phyloP scores from a whole-genome alignment of 805 yeast genomes.

The Lipomyces spencermartinsiae region DNA sequence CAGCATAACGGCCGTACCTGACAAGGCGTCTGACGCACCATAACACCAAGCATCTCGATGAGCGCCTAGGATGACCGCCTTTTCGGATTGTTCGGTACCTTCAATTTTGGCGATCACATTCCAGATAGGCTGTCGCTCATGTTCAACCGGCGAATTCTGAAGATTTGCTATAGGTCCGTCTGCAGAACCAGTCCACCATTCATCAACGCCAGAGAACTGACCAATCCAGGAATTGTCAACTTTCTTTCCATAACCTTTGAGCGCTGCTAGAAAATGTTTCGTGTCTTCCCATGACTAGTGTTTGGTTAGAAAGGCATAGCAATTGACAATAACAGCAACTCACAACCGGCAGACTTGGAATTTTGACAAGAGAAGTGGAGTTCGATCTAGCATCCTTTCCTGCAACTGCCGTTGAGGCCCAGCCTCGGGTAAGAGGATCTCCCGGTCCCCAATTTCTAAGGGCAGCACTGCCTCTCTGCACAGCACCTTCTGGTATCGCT shows the following conservation, averaged over 20 bases:
- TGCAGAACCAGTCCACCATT: conserved; percentile 42
- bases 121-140: conserved; percentile 64
- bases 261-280: conserved; percentile 48
- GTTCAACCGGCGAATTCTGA: conserved; percentile 52
- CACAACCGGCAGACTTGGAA: conserved; percentile 74
- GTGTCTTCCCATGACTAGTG: conserved; percentile 70
- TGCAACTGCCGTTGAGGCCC: conserved; percentile 54
- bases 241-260: conserved; percentile 51
- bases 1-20: conserved; percentile 69
- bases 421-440: conserved; percentile 79
- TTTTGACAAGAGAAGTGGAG: conserved; percentile 59
- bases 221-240: conserved; percentile 31
- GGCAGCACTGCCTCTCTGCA: conserved; percentile 78
- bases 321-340: not conserved
- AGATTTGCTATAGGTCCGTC: conserved; percentile 29
- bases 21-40: conserved; percentile 82
- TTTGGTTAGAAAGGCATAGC: not conserved
- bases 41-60: conserved; percentile 85
- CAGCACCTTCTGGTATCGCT: conserved; percentile 75
- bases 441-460: conserved; percentile 69
- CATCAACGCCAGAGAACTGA: conserved; percentile 40
- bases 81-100: conserved; percentile 53
- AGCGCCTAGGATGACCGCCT: conserved; percentile 70
- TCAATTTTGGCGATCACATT: conserved; percentile 68
- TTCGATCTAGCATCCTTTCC: conserved; percentile 52